Percentiles rank a stretch among this genome's conserved stretches.
phyloP scores from a whole-genome alignment of 306 rosid species.

The Cucumis melo region DNA sequence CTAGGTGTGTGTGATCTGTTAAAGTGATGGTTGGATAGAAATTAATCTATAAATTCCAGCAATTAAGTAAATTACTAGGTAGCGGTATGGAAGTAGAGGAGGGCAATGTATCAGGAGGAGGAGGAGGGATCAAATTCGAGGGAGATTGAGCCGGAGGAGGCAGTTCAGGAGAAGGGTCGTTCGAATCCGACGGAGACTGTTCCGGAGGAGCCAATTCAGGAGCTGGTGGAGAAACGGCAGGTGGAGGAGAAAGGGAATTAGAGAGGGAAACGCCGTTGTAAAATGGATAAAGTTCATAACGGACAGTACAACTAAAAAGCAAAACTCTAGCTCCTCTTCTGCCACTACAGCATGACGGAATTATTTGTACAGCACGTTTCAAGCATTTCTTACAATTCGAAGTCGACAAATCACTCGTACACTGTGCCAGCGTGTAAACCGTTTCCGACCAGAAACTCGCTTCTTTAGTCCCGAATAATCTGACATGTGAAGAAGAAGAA shows the following conservation, averaged over 20 bases:
- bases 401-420: background rate
- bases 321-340: background rate
- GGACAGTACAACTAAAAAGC: background rate
- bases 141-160: too few species aligned
- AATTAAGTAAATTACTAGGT: too few species aligned
- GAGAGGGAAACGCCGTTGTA: background rate
- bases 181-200: background rate
- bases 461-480: background rate
- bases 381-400: background rate
- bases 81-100: background rate
- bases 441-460: background rate
- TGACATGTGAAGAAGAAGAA: background rate
- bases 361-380: background rate
- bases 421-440: background rate
- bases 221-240: background rate
- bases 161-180: too few species aligned
- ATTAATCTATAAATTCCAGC: too few species aligned
- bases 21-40: too few species aligned
- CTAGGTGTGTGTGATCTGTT: too few species aligned
- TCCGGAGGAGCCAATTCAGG: too few species aligned
- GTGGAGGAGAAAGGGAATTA: background rate
- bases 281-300: constrained; percentile 1
- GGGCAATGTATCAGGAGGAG: too few species aligned
- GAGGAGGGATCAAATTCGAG: too few species aligned
- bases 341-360: background rate